Conservation (phyloP, 257 asterid species). For the Nicotiana knightiana region DNA sequence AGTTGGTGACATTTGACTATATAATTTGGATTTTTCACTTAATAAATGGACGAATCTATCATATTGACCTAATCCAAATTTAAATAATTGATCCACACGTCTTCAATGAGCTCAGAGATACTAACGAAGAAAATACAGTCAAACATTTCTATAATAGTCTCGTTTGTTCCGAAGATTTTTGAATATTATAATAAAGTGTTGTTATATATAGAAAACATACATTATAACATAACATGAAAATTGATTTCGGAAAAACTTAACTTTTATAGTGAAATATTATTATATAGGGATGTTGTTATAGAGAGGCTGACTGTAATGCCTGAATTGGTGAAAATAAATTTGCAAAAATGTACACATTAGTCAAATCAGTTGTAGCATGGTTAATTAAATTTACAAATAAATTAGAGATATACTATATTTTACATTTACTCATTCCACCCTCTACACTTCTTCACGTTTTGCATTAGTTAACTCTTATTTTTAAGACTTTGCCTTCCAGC, state of each 20-base stretch:
- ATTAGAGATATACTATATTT: too few relatives aligned
- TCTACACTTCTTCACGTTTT: neutral
- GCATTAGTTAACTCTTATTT: neutral
- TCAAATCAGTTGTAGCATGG: neutral
- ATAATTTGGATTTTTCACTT: neutral
- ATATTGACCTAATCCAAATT: neutral
- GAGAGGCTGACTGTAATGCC: neutral
- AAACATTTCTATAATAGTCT: too few relatives aligned
- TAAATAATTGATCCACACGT: constrained; percentile 2
- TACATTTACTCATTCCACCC: too few relatives aligned
- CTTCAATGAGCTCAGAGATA: neutral
- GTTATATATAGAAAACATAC: too few relatives aligned
- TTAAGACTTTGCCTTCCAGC: neutral
- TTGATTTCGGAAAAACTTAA: too few relatives aligned
- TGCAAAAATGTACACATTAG: neutral
- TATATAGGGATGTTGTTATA: too few relatives aligned
- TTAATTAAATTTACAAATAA: neutral
- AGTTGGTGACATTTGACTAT: neutral
- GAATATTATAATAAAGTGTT: too few relatives aligned
- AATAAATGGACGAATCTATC: too few relatives aligned
- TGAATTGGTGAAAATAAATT: neutral
- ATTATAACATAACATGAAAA: too few relatives aligned
- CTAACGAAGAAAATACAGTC: neutral
- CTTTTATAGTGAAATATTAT: too few relatives aligned
- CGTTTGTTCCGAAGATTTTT: too few relatives aligned